phyloP scores from a whole-genome alignment of 441 rosid species.

The Populus tomentosa region DNA sequence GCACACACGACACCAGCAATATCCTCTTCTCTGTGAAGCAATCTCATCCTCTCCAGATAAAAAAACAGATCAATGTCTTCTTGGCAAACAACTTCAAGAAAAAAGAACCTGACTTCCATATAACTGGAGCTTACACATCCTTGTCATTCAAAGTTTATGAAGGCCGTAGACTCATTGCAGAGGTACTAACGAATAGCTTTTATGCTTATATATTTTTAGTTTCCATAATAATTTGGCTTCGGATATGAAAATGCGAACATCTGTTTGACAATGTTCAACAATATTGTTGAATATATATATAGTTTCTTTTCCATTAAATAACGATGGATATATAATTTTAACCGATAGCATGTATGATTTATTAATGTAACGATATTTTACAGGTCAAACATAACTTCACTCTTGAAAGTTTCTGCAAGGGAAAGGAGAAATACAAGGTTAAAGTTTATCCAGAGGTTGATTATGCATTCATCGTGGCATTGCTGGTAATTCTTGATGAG shows the following conservation, averaged over 20 bases:
- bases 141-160: constrained; percentile 50
- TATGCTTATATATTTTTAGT: background rate
- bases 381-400: constrained; percentile 42
- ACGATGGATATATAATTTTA: background rate
- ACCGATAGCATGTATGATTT: background rate
- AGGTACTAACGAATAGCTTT: constrained; percentile 30
- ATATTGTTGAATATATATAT: background rate
- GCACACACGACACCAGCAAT: constrained; percentile 17
- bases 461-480: constrained; percentile 64
- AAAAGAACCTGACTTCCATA: constrained; percentile 42
- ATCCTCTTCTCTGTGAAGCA: constrained; percentile 41
- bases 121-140: constrained; percentile 43
- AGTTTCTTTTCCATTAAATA: too few species aligned
- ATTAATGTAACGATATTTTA: background rate
- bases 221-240: background rate
- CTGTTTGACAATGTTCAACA: background rate
- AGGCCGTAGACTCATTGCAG: constrained; percentile 48
- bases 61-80: constrained; percentile 51
- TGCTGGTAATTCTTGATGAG: constrained; percentile 56
- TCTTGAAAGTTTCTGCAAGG: constrained; percentile 63
- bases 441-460: constrained; percentile 67
- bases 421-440: constrained; percentile 53
- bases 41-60: constrained; percentile 45
- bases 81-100: constrained; percentile 33
- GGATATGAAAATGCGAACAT: background rate